Base-by-base conservation (phyloP, 805 yeast genomes). In the Myxozyma vanderwaltii region DNA sequence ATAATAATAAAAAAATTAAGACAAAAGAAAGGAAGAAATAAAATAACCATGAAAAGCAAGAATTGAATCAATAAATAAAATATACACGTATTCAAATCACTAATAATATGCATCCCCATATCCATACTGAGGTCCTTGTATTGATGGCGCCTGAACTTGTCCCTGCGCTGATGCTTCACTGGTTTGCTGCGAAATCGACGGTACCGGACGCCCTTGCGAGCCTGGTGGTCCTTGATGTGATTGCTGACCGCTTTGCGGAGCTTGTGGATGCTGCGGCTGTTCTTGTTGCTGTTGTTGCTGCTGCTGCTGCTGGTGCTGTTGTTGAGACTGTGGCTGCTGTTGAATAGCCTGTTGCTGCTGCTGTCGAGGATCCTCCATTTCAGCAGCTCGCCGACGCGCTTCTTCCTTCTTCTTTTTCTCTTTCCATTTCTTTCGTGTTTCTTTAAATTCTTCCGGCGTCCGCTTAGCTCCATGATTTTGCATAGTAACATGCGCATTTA, bases 381-480 rank as follows among this genome's bases (percentile, higher is more conserved):
- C 65, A 33, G 51, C 65, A 33, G 51, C 60, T 39, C 52, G 49
- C 52, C 56, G 44, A 15, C 54, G 56, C 35, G 65, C 69, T 27
- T 66, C 70, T 44, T 67, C 67, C 47, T 71, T 75, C 67, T 73
- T 74, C 65, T 75, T 77, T 19, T 75, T 65, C 56, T 74, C 75
- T 64, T 77, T 77, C 66, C 80, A 70, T 54, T 74, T 69, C 49
- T 74, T 79, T 51, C 86, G 74, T 35, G 82, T 73, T 59, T 78
- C 79, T 64, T 76, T 76, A 68, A 83, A 82, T 68, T 83, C 86
- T 40, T 79, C 79, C 0, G 86, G 85, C 38, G 73, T 71, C 36
- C 86, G 74, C 68, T 81, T 82, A 19, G 74, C 70, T 8, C 86
- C 86, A 68, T 82, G 86, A 15, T 74, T 75, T 59, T 83, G 85